These are phyloP conservation scores for Cornus florida DNA, from an alignment of 148 eudicot genomes.

Conservation along the genomic window DNA sequence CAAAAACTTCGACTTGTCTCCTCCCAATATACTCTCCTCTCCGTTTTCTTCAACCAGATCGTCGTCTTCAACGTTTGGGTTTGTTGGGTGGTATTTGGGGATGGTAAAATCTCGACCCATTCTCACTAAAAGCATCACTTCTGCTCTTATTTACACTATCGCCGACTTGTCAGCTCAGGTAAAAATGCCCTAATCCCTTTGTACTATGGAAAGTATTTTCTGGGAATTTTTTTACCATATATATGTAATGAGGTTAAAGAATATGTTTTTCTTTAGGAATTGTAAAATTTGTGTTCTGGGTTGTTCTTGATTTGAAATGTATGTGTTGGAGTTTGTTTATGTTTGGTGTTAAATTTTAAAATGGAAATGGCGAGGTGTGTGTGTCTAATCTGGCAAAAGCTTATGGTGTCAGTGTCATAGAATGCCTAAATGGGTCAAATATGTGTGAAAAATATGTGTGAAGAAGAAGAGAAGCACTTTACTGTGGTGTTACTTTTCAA, in stretches of 20 bases:
- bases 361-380: background rate
- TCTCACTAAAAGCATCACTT: slow-evolving; percentile 77
- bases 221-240: background rate
- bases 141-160: slow-evolving; percentile 62
- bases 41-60: slow-evolving; percentile 23
- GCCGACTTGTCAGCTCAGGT: slow-evolving; percentile 96
- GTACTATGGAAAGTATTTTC: background rate
- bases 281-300: background rate
- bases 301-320: background rate
- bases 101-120: slow-evolving; percentile 74
- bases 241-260: background rate
- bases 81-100: slow-evolving; percentile 82
- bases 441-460: too few species aligned
- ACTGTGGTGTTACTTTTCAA: background rate
- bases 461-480: background rate
- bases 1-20: slow-evolving; percentile 29
- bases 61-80: slow-evolving; percentile 23
- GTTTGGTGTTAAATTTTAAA: background rate
- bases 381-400: background rate
- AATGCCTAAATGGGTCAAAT: background rate
- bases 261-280: background rate
- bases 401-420: background rate
- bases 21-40: slow-evolving; percentile 19
- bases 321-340: background rate
- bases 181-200: background rate